Percentiles rank a stretch among this genome's conserved stretches.
These are phyloP conservation scores for Thielaviopsis punctulata DNA, from an alignment of 2,329 filamentous ascomycete species.

Conservation along the genomic window DNA sequence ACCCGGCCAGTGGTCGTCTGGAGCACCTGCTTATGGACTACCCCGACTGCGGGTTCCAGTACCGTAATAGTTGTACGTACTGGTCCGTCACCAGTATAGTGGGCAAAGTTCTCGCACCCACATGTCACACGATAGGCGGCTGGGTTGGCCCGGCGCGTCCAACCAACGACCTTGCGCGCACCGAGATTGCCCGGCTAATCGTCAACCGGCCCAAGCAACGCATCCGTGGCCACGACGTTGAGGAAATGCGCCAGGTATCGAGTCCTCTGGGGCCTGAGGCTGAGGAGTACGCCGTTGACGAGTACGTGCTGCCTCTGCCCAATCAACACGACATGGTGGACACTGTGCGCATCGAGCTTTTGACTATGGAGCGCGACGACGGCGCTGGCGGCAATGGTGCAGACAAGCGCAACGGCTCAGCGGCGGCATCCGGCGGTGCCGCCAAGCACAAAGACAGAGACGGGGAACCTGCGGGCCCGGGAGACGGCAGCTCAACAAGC, in stretches of 20 bases:
- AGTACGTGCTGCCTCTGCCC: slow-evolving; percentile 44
- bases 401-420: not conserved
- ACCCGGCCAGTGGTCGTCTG: slow-evolving; percentile 46
- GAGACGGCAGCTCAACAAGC: not conserved
- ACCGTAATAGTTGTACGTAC: slow-evolving; percentile 56
- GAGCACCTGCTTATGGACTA: slow-evolving; percentile 51
- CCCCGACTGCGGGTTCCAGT: slow-evolving; percentile 58
- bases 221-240: slow-evolving; percentile 41
- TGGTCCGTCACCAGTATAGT: slow-evolving; percentile 58
- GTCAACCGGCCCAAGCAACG: slow-evolving; percentile 39
- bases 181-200: slow-evolving; percentile 53
- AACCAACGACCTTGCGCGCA: slow-evolving; percentile 46
- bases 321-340: slow-evolving; percentile 42
- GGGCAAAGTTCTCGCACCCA: slow-evolving; percentile 58
- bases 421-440: no score
- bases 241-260: slow-evolving; percentile 48
- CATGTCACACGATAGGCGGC: slow-evolving; percentile 51
- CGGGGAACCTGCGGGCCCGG: slow-evolving; percentile 12
- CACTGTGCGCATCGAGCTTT: slow-evolving; percentile 50
- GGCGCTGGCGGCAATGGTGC: not conserved
- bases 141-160: slow-evolving; percentile 60
- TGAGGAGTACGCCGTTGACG: slow-evolving; percentile 44
- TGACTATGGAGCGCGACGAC: slow-evolving; percentile 34
- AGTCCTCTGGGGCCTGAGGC: slow-evolving; percentile 50
- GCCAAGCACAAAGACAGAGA: not conserved